Conservation (phyloP, 73 alveolate species). For the Paramecium primaurelia region DNA sequence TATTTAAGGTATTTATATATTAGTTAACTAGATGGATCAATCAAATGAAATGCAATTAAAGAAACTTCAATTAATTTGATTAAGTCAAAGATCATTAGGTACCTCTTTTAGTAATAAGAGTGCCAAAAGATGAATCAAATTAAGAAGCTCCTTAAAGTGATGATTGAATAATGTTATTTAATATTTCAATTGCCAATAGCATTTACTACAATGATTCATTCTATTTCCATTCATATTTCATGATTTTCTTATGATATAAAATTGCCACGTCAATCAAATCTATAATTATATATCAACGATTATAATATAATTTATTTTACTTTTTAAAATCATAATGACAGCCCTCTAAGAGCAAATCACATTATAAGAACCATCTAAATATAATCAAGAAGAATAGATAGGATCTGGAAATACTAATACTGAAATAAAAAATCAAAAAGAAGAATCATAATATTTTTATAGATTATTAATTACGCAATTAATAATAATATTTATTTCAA, state of each 20-base stretch:
- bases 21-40: neutral
- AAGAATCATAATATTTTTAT: neutral
- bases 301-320: neutral
- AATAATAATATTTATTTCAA: neutral
- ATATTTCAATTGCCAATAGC: neutral
- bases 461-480: neutral
- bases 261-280: neutral
- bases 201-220: neutral
- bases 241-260: neutral
- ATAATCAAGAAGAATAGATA: neutral
- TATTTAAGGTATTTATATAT: neutral
- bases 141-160: neutral
- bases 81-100: neutral
- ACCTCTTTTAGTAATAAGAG: neutral
- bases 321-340: neutral
- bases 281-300: neutral
- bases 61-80: neutral
- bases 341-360: neutral
- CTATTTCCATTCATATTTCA: neutral
- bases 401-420: neutral
- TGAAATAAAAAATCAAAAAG: neutral
- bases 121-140: slow-evolving; percentile 18
- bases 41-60: neutral
- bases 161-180: neutral
- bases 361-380: neutral